Percentiles rank a stretch among this genome's conserved stretches.
phyloP scores from a whole-genome alignment of 371 early-diverging fungal species.

The Rhizopus arrhizus region DNA sequence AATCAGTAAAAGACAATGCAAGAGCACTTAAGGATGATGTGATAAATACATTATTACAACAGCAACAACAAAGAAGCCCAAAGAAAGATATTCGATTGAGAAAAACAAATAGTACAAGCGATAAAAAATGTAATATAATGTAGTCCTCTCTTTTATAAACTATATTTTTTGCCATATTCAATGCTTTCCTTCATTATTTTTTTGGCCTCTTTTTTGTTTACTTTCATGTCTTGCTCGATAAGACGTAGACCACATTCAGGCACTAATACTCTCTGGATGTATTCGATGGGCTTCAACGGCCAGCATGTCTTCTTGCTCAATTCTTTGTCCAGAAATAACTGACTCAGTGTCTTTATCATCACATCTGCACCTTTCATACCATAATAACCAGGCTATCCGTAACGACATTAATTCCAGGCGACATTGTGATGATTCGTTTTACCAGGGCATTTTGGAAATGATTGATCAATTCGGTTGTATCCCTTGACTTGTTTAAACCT shows the following conservation, averaged over 20 bases:
- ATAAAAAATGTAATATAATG: conserved; percentile 31
- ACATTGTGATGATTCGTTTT: conserved; percentile 7
- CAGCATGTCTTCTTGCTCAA: conserved; percentile 33
- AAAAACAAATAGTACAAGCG: conserved; percentile 17
- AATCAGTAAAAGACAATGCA: conserved; percentile 26
- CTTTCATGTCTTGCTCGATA: conserved; percentile 51
- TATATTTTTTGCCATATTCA: not conserved
- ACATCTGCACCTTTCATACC: conserved; percentile 54
- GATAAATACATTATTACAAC: conserved; percentile 22
- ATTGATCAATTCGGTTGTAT: conserved; percentile 32
- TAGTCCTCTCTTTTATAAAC: conserved; percentile 7
- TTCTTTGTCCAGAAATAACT: conserved; percentile 41
- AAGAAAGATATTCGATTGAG: conserved; percentile 25
- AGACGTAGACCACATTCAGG: conserved; percentile 61
- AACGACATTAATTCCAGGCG: conserved; percentile 1
- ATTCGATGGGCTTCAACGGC: conserved; percentile 61
- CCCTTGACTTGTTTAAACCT: conserved; percentile 46
- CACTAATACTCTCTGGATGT: conserved; percentile 62
- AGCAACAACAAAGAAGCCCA: conserved; percentile 13
- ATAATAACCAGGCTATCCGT: conserved; percentile 64
- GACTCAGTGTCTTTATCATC: conserved; percentile 43
- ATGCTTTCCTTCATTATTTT: conserved; percentile 51
- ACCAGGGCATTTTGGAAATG: conserved; percentile 41
- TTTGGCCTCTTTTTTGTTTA: conserved; percentile 39
- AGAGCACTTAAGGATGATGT: conserved; percentile 56